These are phyloP conservation scores for Thinopyrum elongatum DNA, from an alignment of 176 grass and related monocot genomes.

Conservation along the genomic window DNA sequence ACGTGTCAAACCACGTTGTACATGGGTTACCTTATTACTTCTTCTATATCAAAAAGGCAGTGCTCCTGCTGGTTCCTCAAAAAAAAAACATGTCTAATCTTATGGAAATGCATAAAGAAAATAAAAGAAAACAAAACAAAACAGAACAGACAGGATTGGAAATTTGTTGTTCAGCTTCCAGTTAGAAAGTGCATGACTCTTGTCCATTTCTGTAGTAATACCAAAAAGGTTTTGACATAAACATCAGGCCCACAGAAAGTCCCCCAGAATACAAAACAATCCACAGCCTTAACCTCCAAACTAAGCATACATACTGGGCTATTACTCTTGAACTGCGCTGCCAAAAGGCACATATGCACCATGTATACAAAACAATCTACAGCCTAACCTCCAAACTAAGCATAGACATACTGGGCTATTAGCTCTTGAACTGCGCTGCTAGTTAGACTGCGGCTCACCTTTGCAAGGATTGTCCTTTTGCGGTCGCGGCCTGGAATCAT, in stretches of 20 bases:
- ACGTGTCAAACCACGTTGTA: no score
- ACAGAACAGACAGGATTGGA: neutral
- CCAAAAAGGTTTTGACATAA: neutral
- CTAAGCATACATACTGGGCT: neutral
- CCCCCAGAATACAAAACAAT: neutral
- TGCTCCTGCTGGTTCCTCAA: no score
- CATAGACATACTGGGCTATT: neutral
- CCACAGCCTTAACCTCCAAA: neutral
- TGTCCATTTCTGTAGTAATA: conserved; percentile 7
- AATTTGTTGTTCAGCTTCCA: conserved; percentile 2
- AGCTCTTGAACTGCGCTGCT: neutral
- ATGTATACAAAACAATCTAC: neutral
- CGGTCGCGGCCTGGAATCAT: no score
- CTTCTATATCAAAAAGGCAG: no score
- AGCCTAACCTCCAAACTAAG: conserved; percentile 1
- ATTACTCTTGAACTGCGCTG: neutral
- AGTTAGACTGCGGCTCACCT: no score
- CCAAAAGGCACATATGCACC: neutral
- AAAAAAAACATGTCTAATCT: neutral
- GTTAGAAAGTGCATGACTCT: conserved; percentile 6
- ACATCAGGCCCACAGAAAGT: neutral
- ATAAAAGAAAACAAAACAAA: neutral
- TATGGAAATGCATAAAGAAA: conserved; percentile 1
- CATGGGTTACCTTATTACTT: no score
- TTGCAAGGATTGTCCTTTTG: no score